Percentiles rank a stretch among this genome's conserved stretches.
phyloP scores from a whole-genome alignment of 1,284 basidiomycete genomes.

The Boletus smithii region DNA sequence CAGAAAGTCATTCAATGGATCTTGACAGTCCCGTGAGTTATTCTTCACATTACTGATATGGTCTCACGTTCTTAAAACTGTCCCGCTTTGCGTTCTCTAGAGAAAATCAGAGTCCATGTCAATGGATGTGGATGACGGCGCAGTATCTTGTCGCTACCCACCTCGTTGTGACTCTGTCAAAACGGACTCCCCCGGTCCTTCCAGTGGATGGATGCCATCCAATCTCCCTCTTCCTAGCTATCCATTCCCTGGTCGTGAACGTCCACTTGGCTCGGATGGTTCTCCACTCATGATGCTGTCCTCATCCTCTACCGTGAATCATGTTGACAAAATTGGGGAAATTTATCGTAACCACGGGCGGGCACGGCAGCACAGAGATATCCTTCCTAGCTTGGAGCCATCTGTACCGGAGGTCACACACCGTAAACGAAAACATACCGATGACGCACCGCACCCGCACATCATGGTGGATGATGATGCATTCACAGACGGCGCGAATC shows the following conservation, averaged over 20 bases:
- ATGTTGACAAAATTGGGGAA: neutral
- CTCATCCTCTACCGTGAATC: neutral
- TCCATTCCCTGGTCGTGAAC: neutral
- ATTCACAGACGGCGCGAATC: neutral
- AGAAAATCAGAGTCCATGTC: conserved; percentile 4
- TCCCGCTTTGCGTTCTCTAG: conserved; percentile 5
- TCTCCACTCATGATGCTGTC: neutral
- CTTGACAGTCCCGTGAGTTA: conserved; percentile 17
- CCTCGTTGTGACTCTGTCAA: neutral
- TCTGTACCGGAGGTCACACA: neutral
- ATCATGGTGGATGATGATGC: neutral
- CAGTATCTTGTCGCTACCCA: neutral
- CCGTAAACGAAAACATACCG: conserved; percentile 21
- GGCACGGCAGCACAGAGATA: neutral
- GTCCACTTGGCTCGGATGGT: neutral
- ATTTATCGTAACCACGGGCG: neutral
- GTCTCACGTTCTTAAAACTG: conserved; percentile 1
- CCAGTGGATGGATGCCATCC: neutral
- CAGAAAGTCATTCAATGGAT: conserved; percentile 15
- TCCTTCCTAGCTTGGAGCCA: neutral
- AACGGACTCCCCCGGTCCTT: neutral
- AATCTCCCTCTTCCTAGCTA: neutral
- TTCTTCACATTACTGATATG: neutral
- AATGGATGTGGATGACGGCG: conserved; percentile 13
- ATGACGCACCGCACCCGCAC: conserved; percentile 1